A percentile compares a stretch with the other conserved stretches of the same genome.
These are phyloP conservation scores for Moniliella sp. DNA, from an alignment of 1,284 basidiomycete species.

Conservation along the genomic window DNA sequence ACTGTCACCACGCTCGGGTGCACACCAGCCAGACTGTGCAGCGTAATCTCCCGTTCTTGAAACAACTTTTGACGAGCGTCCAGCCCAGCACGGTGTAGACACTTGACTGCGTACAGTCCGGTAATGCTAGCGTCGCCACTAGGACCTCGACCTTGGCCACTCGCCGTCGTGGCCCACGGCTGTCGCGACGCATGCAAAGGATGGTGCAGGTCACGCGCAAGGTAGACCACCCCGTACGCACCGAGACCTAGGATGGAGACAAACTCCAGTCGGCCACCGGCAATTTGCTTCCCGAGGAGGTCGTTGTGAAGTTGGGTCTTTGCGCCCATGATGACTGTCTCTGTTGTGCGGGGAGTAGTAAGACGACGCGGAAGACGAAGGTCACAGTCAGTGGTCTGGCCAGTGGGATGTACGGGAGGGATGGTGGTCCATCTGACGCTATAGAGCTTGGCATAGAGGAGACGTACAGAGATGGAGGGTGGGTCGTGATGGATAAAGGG, in stretches of 20 bases:
- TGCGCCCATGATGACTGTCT: not conserved
- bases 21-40: slow-evolving; percentile 44
- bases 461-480: too few relatives aligned
- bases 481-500: too few relatives aligned
- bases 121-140: too few relatives aligned
- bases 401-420: too few relatives aligned
- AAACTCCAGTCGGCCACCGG: slow-evolving; percentile 47
- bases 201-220: slow-evolving; percentile 20
- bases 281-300: slow-evolving; percentile 35
- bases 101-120: slow-evolving; percentile 61
- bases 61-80: slow-evolving; percentile 56
- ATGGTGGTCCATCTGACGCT: too few relatives aligned
- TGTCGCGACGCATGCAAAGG: slow-evolving; percentile 14
- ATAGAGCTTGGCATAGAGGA: too few relatives aligned
- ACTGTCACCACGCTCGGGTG: slow-evolving; percentile 71
- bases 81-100: slow-evolving; percentile 42
- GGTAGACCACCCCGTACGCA: slow-evolving; percentile 87
- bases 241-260: slow-evolving; percentile 75
- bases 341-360: too few relatives aligned
- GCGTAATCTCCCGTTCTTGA: slow-evolving; percentile 51
- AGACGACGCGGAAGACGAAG: too few relatives aligned
- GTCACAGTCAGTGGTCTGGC: too few relatives aligned
- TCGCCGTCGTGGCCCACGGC: slow-evolving; percentile 7
- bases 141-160: too few relatives aligned
- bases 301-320: slow-evolving; percentile 10